A percentile compares a stretch with the other conserved stretches of the same genome.
phyloP scores from a whole-genome alignment of 495 filamentous ascomycete genomes.

The Tuber microsphaerosporum region DNA sequence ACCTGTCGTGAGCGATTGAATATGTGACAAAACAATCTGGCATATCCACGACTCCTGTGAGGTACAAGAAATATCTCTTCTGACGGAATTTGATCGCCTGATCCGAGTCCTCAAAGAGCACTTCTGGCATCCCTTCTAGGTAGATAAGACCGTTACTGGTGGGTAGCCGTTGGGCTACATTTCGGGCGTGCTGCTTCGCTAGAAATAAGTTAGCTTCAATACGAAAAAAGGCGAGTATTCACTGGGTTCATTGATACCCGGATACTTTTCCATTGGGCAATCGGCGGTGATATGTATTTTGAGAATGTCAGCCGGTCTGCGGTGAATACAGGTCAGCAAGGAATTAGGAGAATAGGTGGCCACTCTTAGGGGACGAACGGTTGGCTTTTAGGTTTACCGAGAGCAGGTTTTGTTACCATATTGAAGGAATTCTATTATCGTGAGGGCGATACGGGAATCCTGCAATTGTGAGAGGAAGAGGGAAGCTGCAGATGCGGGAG shows the following conservation, averaged over 20 bases:
- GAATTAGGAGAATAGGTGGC: neutral
- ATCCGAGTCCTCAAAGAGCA: conserved; percentile 56
- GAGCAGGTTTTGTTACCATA: neutral
- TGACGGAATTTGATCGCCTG: conserved; percentile 56
- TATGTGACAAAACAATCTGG: conserved; percentile 58
- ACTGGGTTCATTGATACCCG: conserved; percentile 14
- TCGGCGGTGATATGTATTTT: conserved; percentile 26
- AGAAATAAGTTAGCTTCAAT: conserved; percentile 17
- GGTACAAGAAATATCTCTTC: conserved; percentile 64
- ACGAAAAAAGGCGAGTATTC: neutral
- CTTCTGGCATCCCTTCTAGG: conserved; percentile 49
- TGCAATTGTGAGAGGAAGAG: neutral
- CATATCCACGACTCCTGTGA: conserved; percentile 54
- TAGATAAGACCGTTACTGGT: conserved; percentile 57
- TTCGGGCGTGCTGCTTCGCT: conserved; percentile 77
- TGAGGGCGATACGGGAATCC: neutral
- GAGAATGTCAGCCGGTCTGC: conserved; percentile 5
- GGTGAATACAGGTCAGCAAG: neutral
- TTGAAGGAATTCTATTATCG: neutral
- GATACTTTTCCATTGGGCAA: conserved; percentile 34
- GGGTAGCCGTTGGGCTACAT: conserved; percentile 60
- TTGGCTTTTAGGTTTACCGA: neutral
- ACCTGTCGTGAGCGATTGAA: conserved; percentile 52
- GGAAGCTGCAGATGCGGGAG: neutral
- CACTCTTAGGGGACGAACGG: neutral